phyloP scores from a whole-genome alignment of 305 asterid species.

The Fraxinus ornus region DNA sequence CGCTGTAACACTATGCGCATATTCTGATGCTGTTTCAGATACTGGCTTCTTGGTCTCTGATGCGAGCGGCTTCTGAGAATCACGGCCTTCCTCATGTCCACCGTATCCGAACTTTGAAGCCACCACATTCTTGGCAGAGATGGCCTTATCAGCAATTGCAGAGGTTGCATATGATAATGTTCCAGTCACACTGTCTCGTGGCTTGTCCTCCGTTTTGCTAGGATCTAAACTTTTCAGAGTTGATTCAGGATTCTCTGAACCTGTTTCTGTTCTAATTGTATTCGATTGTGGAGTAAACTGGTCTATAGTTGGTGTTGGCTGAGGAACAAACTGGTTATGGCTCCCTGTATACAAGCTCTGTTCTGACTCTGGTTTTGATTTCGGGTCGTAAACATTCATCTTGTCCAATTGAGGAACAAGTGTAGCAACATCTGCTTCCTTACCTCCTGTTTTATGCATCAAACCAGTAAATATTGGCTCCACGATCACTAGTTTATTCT shows the following conservation, averaged over 20 bases:
- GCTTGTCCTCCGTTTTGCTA: conserved; percentile 30
- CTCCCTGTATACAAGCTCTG: conserved; percentile 8
- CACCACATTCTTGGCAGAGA: conserved; percentile 45
- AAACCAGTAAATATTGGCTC: background rate
- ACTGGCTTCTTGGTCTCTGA: conserved; percentile 4
- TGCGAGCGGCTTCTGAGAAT: background rate
- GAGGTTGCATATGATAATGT: conserved; percentile 40
- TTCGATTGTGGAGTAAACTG: conserved; percentile 17
- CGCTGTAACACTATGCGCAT: conserved; percentile 29
- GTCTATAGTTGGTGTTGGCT: conserved; percentile 5
- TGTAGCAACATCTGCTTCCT: conserved; percentile 47
- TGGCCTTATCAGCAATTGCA: conserved; percentile 38
- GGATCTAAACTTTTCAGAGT: conserved; percentile 27
- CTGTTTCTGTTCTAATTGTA: background rate
- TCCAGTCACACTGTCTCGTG: conserved; percentile 34
- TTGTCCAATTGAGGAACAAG: conserved; percentile 40
- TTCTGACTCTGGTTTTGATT: conserved; percentile 4
- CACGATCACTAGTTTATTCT: background rate
- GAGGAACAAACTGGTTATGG: conserved; percentile 22
- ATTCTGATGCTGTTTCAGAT: conserved; percentile 35
- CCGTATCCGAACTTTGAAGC: conserved; percentile 56
- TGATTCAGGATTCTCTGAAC: conserved; percentile 17
- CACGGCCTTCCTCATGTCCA: background rate
- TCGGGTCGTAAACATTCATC: conserved; percentile 30
- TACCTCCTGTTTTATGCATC: conserved; percentile 36